Base-by-base conservation (phyloP, 192 early-diverging fungal genomes). In the Cetraspora pellucida region DNA sequence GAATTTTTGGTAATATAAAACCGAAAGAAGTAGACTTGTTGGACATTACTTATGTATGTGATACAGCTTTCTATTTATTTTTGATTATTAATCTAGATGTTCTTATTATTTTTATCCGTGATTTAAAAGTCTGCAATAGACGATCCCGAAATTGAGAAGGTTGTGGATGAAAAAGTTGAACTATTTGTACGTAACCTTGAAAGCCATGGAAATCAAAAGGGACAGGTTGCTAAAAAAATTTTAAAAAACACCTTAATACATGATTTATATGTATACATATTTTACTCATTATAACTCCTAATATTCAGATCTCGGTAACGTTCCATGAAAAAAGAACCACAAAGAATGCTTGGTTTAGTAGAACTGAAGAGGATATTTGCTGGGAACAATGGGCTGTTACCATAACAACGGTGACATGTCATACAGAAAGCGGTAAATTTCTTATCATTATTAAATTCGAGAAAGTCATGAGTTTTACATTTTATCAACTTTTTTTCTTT, bases 331-430 rank as follows among this genome's bases (percentile, higher is more conserved):
- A 89, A 75, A 68, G 85, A 68, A 77, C 37, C 37, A 37, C 83
- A 75, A 89, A 89, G 75, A 87, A 89, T 44, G 84, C 81, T 61
- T 90, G 89, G 89, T 90, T 85, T 37, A 80, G 80, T 52, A 88
- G 85, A 73, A 83, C 85, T 1, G 85, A 88, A 50, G 85, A 86
- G 30, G 78, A 85, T 21, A 85, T 87, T 10, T 89, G 87, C 64
- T 90, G 89, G 89, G 89, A 90, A 72, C 87, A 89, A 66, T 90
- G 89, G 89, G 78, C 81, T 11, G 82, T 90, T 25, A 86, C 85
- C 23, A 81, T 90, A 54, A 84, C 78, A 21, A 71, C 83, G 7
- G 79, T 83, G 43, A 79, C 82, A 28, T 82, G 84, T 55, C 74
- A 80, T 44, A 83, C 80, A 21, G 89, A 90, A 37, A 79, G 82